Base-by-base conservation (phyloP, 495 filamentous ascomycete species). In the Neurospora discreta region DNA sequence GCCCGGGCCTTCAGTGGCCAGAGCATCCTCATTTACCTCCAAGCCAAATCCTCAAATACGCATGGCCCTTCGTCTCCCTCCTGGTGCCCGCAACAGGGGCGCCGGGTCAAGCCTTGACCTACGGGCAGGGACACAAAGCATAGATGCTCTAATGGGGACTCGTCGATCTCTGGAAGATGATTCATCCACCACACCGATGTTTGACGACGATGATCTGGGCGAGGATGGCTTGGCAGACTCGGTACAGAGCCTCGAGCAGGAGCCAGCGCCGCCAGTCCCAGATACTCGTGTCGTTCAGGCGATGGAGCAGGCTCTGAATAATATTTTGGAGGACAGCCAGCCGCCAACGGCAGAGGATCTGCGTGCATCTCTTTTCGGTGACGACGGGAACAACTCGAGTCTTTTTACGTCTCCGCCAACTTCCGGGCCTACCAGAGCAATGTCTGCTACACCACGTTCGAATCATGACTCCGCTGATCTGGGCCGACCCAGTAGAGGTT, bases 271-370 rank as follows among this genome's bases (percentile, higher is more conserved):
- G 1, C 74, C 77, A 0, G 81, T 84, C 10, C 85, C 86, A 5
- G 85, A 87, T 71, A 87, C 81, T 0, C 84, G 82, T 41, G 87
- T 97, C 40, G 93, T 99, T 20, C 89, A 97, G 81, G 95, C 93
- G 0, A 94, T 99, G 91, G 93, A 98, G 80, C 90, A 89, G 69
- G 95, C 95, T 67, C 83, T 99, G n/a, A 97, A 92, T 76, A 91
- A 94, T 74, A 99, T 99, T 69, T 92, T 99, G 79, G 93, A 93
- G 71, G 89, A 93, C 71, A 83, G 80, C 58, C 81, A 82, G 60
- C 82, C 82, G 20, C 86, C 91, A 68, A 87, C 87, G 70, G 82
- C 85, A 1, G 90, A 93, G 71, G 90, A 91, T 68, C 75, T 89
- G 40, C 86, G 85, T 72, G 84, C 83, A 38, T 87, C 84, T 23